Evolutionary conservation across 192 early-diverging fungal species (phyloP).

Genomic region (Entrophospora sp.): DNA sequence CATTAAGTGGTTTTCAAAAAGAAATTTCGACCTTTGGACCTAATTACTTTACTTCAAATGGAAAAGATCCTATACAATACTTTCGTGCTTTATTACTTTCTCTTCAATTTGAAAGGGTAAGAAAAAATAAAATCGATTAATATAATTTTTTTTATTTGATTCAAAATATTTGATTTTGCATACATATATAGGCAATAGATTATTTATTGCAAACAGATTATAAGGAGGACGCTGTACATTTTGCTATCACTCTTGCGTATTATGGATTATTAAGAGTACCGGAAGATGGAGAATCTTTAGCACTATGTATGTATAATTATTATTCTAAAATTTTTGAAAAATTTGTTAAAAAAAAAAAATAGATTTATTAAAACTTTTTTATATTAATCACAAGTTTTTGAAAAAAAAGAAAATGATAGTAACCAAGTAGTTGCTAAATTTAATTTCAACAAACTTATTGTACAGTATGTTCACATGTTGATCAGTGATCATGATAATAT

Average conservation of each 20-base stretch:
- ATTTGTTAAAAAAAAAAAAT: slow-evolving; percentile 46
- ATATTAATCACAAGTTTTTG: slow-evolving; percentile 38
- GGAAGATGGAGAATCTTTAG: slow-evolving; percentile 32
- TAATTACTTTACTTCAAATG: slow-evolving; percentile 59
- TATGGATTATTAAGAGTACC: slow-evolving; percentile 72
- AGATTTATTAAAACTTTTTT: slow-evolving; percentile 54
- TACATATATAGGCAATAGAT: slow-evolving; percentile 51
- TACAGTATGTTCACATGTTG: neutral
- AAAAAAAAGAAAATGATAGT: too few species aligned
- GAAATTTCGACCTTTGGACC: slow-evolving; percentile 60
- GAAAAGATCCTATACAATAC: slow-evolving; percentile 64
- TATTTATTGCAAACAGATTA: slow-evolving; percentile 59
- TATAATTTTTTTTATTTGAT: neutral
- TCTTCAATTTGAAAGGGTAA: slow-evolving; percentile 76
- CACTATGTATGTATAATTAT: slow-evolving; percentile 32
- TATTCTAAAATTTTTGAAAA: too few species aligned
- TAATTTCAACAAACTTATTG: slow-evolving; percentile 20
- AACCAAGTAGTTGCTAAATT: slow-evolving; percentile 18
- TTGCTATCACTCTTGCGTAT: slow-evolving; percentile 74
- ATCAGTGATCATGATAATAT: neutral
- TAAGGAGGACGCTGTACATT: slow-evolving; percentile 81
- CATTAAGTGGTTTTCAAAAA: slow-evolving; percentile 56
- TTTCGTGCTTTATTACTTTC: slow-evolving; percentile 76
- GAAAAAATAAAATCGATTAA: neutral
- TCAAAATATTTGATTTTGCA: neutral